phyloP scores from a whole-genome alignment of 2,329 filamentous ascomycete species.

The Colletotrichum phormii region DNA sequence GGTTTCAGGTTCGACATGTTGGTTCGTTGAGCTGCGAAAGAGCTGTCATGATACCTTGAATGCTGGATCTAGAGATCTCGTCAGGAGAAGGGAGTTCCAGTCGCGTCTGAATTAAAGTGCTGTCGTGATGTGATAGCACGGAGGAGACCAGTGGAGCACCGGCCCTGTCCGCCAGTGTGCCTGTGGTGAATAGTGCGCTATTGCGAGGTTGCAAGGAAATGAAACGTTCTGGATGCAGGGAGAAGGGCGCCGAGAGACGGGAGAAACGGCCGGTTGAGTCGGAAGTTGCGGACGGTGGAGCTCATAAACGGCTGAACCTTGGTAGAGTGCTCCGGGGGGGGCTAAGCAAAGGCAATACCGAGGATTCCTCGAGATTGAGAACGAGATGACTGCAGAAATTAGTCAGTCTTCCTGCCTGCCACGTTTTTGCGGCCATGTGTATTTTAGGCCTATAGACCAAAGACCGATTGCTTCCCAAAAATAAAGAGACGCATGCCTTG shows the following conservation, averaged over 20 bases:
- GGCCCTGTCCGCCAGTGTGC: not conserved
- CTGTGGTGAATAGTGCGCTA: slow-evolving; percentile 15
- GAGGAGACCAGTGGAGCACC: slow-evolving; percentile 20
- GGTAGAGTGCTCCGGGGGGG: not conserved
- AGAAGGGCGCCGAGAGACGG: slow-evolving; percentile 8
- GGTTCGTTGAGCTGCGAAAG: not conserved
- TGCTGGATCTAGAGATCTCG: not conserved
- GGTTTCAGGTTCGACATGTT: slow-evolving; percentile 30
- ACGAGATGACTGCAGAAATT: not conserved
- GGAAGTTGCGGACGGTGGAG: not conserved
- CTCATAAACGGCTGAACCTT: not conserved
- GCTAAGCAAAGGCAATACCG: not conserved
- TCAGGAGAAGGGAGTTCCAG: slow-evolving; percentile 31
- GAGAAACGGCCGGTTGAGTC: slow-evolving; percentile 4
- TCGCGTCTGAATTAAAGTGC: slow-evolving; percentile 32
- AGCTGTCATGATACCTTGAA: not conserved
- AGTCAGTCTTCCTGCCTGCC: not conserved
- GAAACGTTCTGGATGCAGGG: slow-evolving; percentile 29
- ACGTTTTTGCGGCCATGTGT: not conserved
- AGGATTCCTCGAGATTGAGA: not conserved
- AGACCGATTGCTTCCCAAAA: not conserved
- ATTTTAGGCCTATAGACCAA: not conserved
- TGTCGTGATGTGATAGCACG: slow-evolving; percentile 11
- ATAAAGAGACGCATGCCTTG: slow-evolving; percentile 16
- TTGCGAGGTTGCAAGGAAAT: slow-evolving; percentile 20